Percentiles rank a stretch among this genome's conserved stretches.
These are phyloP conservation scores for Spatholobus suberectus DNA, from an alignment of 306 rosid species.

Conservation along the genomic window DNA sequence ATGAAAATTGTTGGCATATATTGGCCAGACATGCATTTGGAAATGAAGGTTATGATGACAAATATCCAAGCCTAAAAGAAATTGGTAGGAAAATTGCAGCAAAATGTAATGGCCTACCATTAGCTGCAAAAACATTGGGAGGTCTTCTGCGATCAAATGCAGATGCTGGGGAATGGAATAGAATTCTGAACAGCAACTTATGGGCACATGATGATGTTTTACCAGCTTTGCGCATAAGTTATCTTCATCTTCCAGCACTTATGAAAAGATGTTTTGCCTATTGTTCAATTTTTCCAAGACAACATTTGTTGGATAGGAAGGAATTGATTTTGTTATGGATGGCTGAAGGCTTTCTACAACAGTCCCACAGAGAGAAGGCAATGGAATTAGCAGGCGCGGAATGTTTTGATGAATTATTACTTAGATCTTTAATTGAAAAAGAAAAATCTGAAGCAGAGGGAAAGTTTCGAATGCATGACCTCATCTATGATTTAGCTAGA, in stretches of 20 bases:
- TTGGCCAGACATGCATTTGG: constrained; percentile 51
- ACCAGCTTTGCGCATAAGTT: background rate
- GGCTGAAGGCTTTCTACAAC: background rate
- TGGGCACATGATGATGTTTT: constrained; percentile 51
- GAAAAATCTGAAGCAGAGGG: background rate
- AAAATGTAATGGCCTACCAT: constrained; percentile 42
- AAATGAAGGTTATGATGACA: background rate
- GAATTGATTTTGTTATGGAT: background rate
- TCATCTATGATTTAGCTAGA: constrained; percentile 17
- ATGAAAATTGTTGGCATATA: constrained; percentile 17
- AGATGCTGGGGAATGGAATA: constrained; percentile 48
- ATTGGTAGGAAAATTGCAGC: constrained; percentile 42
- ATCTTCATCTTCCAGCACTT: constrained; percentile 22
- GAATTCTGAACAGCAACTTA: constrained; percentile 36
- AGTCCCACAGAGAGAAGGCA: background rate
- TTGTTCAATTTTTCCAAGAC: constrained; percentile 43
- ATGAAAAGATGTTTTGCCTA: constrained; percentile 40
- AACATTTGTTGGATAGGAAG: background rate
- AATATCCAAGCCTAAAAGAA: constrained; percentile 32
- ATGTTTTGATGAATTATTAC: background rate
- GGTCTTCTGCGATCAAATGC: background rate
- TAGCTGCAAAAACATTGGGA: background rate
- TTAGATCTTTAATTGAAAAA: background rate
- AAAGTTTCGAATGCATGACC: background rate
- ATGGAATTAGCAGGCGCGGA: background rate